Conservation (phyloP, 2,329 filamentous ascomycete genomes). For the Immersiporthe knoxdaviesiana region DNA sequence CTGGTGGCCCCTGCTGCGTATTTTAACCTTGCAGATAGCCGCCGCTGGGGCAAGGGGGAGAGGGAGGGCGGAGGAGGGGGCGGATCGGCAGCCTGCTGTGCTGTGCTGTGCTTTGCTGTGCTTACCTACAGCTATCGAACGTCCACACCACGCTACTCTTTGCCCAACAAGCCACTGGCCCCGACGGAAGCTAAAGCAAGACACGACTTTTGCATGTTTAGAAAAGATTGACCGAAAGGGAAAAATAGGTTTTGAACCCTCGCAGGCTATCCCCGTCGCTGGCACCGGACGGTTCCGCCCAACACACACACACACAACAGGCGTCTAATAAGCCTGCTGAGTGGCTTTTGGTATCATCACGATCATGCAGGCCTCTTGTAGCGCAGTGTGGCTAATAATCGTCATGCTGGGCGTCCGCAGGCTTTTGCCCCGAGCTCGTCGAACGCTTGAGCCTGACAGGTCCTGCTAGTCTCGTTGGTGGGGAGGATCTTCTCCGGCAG, state of each 20-base stretch:
- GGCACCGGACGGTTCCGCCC: background rate
- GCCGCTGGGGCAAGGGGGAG: no score
- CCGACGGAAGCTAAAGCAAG: background rate
- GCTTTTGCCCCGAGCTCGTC: background rate
- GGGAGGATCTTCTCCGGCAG: background rate
- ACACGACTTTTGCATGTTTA: background rate
- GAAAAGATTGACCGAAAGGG: background rate
- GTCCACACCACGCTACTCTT: background rate
- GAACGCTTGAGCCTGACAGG: background rate
- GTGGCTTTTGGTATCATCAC: background rate
- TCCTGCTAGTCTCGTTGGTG: background rate
- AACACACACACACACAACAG: background rate
- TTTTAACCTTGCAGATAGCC: conserved; percentile 4
- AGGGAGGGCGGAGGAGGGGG: no score
- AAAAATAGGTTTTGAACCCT: background rate
- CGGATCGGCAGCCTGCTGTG: background rate
- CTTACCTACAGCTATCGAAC: background rate
- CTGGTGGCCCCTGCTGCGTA: no score
- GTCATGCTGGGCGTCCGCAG: background rate
- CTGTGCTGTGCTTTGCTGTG: background rate
- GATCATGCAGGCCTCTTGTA: background rate
- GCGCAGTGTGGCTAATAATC: background rate
- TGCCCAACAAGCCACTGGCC: background rate
- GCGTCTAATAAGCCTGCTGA: background rate
- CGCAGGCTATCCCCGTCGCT: background rate